Percentiles rank a stretch among this genome's conserved stretches.
These are phyloP conservation scores for Candida rishiriensis DNA, from an alignment of 805 yeast genomes.

Conservation along the genomic window DNA sequence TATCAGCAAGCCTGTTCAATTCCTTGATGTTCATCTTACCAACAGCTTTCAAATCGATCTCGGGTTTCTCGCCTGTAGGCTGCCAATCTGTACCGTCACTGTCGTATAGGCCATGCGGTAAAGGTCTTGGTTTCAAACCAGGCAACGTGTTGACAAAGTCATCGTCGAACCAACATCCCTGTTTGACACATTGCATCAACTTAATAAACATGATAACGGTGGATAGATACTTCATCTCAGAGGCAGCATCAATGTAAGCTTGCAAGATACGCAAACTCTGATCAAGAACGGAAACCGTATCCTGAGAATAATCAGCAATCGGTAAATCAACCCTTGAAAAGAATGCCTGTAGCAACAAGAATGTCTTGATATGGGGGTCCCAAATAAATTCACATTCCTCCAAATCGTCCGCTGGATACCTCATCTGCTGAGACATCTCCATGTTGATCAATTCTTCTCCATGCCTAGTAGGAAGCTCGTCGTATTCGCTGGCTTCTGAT, in stretches of 20 bases:
- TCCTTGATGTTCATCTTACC: conserved; percentile 38
- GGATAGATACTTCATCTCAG: conserved; percentile 71
- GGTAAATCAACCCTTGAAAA: conserved; percentile 75
- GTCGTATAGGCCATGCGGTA: conserved; percentile 18
- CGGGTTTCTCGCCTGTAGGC: conserved; percentile 16
- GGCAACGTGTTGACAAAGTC: conserved; percentile 59
- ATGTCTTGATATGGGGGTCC: conserved; percentile 85
- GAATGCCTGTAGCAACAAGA: conserved; percentile 65
- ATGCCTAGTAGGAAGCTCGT: conserved; percentile 85
- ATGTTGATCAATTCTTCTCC: conserved; percentile 85
- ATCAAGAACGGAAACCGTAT: conserved; percentile 87
- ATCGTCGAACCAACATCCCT: conserved; percentile 81
- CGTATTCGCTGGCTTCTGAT: conserved; percentile 68
- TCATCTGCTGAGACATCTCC: conserved; percentile 73
- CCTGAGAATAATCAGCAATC: conserved; percentile 92
- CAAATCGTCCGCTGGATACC: conserved; percentile 56
- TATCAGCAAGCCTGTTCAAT: conserved; percentile 31
- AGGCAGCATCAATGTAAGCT: conserved; percentile 84
- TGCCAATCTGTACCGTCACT: conserved; percentile 34
- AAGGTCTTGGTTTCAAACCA: conserved; percentile 32
- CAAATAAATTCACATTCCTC: conserved; percentile 62
- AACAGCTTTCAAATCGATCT: conserved; percentile 33
- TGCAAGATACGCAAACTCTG: conserved; percentile 92
- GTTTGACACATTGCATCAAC: conserved; percentile 84
- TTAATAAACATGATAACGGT: conserved; percentile 59